A percentile compares a stretch with the other conserved stretches of the same genome.
Evolutionary conservation across 192 early-diverging fungal species (phyloP).

Genomic region (Coemansia sp.): DNA sequence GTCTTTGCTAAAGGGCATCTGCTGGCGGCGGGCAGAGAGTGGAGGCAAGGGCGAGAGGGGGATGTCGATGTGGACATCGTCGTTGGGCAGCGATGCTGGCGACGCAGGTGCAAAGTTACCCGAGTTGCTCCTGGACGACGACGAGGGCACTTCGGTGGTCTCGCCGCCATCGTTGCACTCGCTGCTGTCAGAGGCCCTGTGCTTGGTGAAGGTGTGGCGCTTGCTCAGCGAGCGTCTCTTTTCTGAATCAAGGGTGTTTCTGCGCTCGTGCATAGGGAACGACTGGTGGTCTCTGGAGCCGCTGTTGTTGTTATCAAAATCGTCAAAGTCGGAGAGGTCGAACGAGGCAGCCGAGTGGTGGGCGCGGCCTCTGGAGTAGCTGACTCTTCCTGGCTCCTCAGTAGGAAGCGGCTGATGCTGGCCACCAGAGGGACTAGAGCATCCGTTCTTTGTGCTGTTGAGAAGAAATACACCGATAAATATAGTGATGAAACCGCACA

Average conservation of each 20-base stretch:
- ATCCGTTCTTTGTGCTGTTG: conserved; percentile 56
- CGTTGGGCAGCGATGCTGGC: conserved; percentile 17
- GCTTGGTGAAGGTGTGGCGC: conserved; percentile 22
- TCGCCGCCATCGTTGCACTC: conserved; percentile 30
- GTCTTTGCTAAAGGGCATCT: conserved; percentile 12
- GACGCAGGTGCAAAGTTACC: conserved; percentile 34
- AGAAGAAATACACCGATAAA: conserved; percentile 91
- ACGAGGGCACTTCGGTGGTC: conserved; percentile 40
- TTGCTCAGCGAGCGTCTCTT: conserved; percentile 33
- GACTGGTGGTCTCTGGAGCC: conserved; percentile 30
- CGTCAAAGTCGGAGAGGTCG: conserved; percentile 49
- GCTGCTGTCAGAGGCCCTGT: conserved; percentile 12
- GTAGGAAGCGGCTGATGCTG: conserved; percentile 52
- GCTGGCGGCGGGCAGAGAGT: conserved; percentile 26
- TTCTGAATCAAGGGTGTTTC: conserved; percentile 29
- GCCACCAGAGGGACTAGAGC: conserved; percentile 4
- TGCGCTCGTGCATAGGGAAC: conserved; percentile 49
- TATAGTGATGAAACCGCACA: conserved; percentile 89
- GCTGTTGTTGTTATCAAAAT: conserved; percentile 11
- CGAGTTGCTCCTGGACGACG: conserved; percentile 43
- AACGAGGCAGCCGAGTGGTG: conserved; percentile 26
- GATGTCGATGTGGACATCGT: conserved; percentile 48
- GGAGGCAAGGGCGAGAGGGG: conserved; percentile 30
- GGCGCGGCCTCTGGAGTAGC: conserved; percentile 33
- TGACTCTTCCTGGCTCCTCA: conserved; percentile 44